Conservation (phyloP, 768 basidiomycete genomes). For the Tylopilus sp. region DNA sequence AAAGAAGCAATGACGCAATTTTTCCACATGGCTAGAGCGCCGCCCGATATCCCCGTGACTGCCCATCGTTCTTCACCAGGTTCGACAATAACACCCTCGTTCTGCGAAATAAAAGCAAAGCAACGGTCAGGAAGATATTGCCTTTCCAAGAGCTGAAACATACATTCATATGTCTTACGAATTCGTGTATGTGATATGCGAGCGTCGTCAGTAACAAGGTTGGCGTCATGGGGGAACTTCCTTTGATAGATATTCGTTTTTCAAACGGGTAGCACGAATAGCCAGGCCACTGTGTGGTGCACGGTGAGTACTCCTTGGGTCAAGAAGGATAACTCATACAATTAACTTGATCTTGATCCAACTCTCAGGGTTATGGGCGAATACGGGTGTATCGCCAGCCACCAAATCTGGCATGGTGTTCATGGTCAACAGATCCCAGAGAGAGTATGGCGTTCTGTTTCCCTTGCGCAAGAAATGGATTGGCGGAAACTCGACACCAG, state of each 20-base stretch:
- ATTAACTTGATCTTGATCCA: constrained; percentile 35
- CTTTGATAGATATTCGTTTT: constrained; percentile 37
- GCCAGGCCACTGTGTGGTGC: constrained; percentile 44
- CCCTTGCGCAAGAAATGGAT: constrained; percentile 33
- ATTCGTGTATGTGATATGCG: constrained; percentile 31
- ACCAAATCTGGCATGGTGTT: constrained; percentile 25
- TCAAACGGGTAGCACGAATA: constrained; percentile 38
- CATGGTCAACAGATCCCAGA: constrained; percentile 22
- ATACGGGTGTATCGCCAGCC: constrained; percentile 18
- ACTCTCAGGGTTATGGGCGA: constrained; percentile 21
- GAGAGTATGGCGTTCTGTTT: constrained; percentile 25
- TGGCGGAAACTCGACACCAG: constrained; percentile 17
- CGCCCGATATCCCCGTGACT: constrained; percentile 24
- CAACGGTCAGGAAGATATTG: background rate
- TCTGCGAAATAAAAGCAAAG: constrained; percentile 12
- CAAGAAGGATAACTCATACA: constrained; percentile 22
- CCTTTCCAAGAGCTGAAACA: constrained; percentile 3
- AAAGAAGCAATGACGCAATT: constrained; percentile 39
- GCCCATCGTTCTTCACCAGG: constrained; percentile 39
- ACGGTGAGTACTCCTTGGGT: background rate
- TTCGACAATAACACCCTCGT: constrained; percentile 28
- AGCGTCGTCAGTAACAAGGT: constrained; percentile 31
- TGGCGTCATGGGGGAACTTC: constrained; percentile 29
- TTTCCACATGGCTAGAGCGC: constrained; percentile 21
- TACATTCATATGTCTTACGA: constrained; percentile 32